Base-by-base conservation (phyloP, 768 basidiomycete genomes). In the Boletus vermiculosoides region DNA sequence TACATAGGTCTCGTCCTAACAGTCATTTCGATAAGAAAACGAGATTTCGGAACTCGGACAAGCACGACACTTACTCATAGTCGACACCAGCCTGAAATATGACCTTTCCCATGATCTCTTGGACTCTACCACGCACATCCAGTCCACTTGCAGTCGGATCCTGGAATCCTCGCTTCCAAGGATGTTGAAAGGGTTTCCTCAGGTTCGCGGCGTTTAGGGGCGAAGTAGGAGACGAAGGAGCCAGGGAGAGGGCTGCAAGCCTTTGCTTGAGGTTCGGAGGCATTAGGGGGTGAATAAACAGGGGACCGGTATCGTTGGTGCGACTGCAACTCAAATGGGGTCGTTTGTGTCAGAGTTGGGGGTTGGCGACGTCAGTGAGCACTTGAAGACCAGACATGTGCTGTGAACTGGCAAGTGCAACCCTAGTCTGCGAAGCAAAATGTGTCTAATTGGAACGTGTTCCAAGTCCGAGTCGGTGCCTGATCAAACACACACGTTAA, bases 41-140 rank as follows among this genome's bases (percentile, higher is more conserved):
- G 52, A 64, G 31, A 37, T 39, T 34, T 44, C 41, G 18, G 22
- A 12, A 41, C 47, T 52, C 25, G 44, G 46, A 36, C n/a, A 12
- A 23, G 42, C 11, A 41, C 22, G 28, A 52, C 18, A 78, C 87
- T 67, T 63, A 94, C 92, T 93, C 91, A 61, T 84, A 93, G 74
- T 94, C 92, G 55, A 92, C 88, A 2, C 92, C 92, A 44, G 92
- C 92, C 68, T 92, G 92, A 64, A 89, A 92, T 45, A 94, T 91
- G 74, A 94, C 77, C 69, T 77, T 83, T 39, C 74, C 67, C 77
- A 94, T 81, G 30, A 88, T 80, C 16, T 85, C 81, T 59, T 89
- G 85, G 13, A 90, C 71, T 57, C 73, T 76, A 44, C 83, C 79
- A 45, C 66, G 64, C 8, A 57, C 71, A 63, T 61, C 63, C 50